Percentiles rank a stretch among this genome's conserved stretches.
phyloP scores from a whole-genome alignment of 2,329 filamentous ascomycete species.

The Calonectria hawksworthii region DNA sequence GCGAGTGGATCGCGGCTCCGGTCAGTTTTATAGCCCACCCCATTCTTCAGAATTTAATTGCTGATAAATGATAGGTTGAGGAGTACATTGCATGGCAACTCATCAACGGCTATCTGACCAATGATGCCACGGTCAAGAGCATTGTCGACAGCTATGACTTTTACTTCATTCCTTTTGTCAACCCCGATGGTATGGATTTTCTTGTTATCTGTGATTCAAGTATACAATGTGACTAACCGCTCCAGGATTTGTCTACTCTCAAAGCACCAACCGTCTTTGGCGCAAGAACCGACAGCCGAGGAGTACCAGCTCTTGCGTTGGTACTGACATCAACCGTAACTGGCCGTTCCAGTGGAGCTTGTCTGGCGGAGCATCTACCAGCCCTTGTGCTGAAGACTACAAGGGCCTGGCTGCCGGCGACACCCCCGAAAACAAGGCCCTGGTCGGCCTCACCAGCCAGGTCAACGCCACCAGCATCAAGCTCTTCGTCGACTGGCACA shows the following conservation, averaged over 20 bases:
- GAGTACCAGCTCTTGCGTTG: conserved; percentile 58
- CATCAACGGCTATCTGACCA: conserved; percentile 59
- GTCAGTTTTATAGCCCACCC: conserved; percentile 8
- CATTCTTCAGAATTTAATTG: neutral
- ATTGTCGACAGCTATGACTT: conserved; percentile 75
- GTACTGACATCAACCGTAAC: conserved; percentile 72
- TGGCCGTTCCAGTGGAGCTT: conserved; percentile 69
- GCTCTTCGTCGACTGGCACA: conserved; percentile 76
- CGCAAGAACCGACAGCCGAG: conserved; percentile 69
- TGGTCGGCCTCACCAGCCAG: conserved; percentile 54
- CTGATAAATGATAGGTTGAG: conserved; percentile 49
- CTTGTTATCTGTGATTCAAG: fast-evolving
- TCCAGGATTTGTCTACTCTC: conserved; percentile 60
- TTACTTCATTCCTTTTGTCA: conserved; percentile 73
- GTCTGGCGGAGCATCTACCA: conserved; percentile 63
- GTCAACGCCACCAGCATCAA: conserved; percentile 55
- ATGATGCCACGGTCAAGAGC: conserved; percentile 52
- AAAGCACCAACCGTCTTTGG: conserved; percentile 71
- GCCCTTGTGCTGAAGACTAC: conserved; percentile 66
- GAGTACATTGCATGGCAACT: conserved; percentile 68
- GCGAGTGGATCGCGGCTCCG: conserved; percentile 70
- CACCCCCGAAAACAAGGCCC: conserved; percentile 64
- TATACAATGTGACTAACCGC: conserved; percentile 28
- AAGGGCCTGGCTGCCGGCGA: conserved; percentile 59
- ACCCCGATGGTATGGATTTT: conserved; percentile 65